A percentile compares a stretch with the other conserved stretches of the same genome.
Conservation (phyloP, 768 basidiomycete genomes). For the Kwoniella europaea region DNA sequence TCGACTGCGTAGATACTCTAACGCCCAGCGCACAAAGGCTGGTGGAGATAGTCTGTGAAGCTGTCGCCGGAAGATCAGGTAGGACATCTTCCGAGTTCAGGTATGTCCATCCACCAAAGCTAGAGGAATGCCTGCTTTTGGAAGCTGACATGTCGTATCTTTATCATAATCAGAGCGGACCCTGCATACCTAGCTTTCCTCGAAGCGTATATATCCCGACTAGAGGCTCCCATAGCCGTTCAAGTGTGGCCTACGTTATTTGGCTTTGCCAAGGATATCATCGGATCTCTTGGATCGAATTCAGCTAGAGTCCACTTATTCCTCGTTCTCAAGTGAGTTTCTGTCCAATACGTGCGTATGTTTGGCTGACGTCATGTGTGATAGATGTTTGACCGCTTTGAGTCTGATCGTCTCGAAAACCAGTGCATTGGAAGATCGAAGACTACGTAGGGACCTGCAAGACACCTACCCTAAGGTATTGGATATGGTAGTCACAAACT, state of each 20-base stretch:
- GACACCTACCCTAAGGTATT: conserved; percentile 85
- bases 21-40: conserved; percentile 82
- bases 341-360: background rate
- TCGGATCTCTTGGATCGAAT: conserved; percentile 60
- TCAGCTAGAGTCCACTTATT: conserved; percentile 71
- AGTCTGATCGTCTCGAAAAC: conserved; percentile 65
- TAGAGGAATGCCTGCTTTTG: background rate
- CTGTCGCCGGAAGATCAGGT: conserved; percentile 45
- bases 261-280: conserved; percentile 76
- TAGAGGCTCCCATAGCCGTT: conserved; percentile 88
- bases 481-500: conserved; percentile 75
- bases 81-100: conserved; percentile 17
- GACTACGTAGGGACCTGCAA: conserved; percentile 86
- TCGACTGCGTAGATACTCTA: conserved; percentile 81
- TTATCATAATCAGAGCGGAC: conserved; percentile 15
- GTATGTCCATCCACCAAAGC: background rate
- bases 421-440: conserved; percentile 84
- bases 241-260: conserved; percentile 88
- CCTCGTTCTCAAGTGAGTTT: conserved; percentile 70
- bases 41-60: conserved; percentile 87
- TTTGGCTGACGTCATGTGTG: background rate
- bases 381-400: conserved; percentile 27
- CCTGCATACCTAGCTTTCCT: conserved; percentile 66
- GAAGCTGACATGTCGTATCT: no score
- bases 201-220: conserved; percentile 76